Percentiles rank a stretch among this genome's conserved stretches.
Evolutionary conservation across 2,329 filamentous ascomycete genomes (phyloP).

Genomic region (Penicillium freii): DNA sequence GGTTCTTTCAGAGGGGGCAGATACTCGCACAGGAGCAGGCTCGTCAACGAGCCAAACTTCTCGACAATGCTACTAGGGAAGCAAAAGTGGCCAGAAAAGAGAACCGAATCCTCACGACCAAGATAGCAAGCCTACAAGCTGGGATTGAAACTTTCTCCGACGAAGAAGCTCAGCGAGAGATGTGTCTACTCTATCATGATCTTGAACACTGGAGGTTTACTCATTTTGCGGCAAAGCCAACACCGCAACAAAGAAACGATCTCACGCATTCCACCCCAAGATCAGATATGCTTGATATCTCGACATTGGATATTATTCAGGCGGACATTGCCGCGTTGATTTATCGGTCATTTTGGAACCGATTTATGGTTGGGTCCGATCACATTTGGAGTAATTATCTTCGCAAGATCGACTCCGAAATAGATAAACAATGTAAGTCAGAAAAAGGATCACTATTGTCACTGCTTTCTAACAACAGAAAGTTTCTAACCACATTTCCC

Average conservation of each 20-base stretch:
- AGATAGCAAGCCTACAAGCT: conserved; percentile 6
- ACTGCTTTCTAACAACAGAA: not conserved
- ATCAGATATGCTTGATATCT: not conserved
- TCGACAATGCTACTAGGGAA: not conserved
- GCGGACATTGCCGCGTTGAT: not conserved
- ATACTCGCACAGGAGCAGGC: conserved; percentile 3
- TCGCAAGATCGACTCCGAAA: not conserved
- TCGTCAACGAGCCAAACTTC: conserved; percentile 4
- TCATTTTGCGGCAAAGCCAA: conserved; percentile 3
- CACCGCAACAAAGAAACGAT: not conserved
- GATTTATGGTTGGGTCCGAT: conserved; percentile 5
- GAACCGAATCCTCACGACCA: not conserved
- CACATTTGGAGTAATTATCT: not conserved
- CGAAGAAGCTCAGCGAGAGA: conserved; percentile 8
- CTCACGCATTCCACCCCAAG: not conserved
- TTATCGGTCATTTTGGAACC: not conserved
- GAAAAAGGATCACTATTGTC: not conserved
- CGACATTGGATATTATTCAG: not conserved
- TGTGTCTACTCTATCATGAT: conserved; percentile 11
- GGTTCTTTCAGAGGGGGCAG: not conserved
- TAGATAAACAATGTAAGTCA: conserved; percentile 14
- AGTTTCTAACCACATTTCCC: conserved; percentile 14
- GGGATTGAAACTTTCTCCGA: conserved; percentile 13
- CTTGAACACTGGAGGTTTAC: conserved; percentile 16
- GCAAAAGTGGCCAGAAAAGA: not conserved